Evolutionary conservation across 306 rosid genomes (phyloP).

Genomic region (Vicia sativa): DNA sequence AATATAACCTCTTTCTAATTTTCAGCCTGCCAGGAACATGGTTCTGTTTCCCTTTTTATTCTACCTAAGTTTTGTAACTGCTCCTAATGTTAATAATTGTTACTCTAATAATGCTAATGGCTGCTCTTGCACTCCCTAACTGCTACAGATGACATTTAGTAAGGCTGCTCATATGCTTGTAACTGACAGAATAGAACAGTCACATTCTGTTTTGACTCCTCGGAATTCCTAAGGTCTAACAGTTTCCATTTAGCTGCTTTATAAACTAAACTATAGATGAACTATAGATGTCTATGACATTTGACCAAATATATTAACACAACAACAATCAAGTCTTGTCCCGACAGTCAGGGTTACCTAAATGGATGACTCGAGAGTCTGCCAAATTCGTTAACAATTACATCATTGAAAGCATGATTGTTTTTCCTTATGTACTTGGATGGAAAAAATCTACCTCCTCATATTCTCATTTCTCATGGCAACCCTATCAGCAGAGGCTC

Average conservation of each 20-base stretch:
- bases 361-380: constrained; percentile 17
- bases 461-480: constrained; percentile 75
- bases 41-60: no score
- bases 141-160: no score
- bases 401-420: background rate
- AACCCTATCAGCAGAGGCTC: constrained; percentile 86
- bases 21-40: no score
- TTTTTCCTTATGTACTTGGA: constrained; percentile 13
- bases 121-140: no score
- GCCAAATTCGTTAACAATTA: background rate
- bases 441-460: constrained; percentile 60
- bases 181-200: no score
- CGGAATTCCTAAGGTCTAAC: no score
- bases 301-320: constrained; percentile 27
- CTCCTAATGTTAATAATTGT: no score
- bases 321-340: constrained; percentile 14
- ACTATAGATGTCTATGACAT: constrained; percentile 8
- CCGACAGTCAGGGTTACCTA: constrained; percentile 8
- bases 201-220: no score
- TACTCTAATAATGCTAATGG: no score
- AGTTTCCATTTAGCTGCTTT: background rate
- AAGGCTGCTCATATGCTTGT: no score
- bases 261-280: constrained; percentile 21
- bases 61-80: no score
- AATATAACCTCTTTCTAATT: no score